Evolutionary conservation across 1,284 basidiomycete genomes (phyloP).

Genomic region (Flammula alnicola): DNA sequence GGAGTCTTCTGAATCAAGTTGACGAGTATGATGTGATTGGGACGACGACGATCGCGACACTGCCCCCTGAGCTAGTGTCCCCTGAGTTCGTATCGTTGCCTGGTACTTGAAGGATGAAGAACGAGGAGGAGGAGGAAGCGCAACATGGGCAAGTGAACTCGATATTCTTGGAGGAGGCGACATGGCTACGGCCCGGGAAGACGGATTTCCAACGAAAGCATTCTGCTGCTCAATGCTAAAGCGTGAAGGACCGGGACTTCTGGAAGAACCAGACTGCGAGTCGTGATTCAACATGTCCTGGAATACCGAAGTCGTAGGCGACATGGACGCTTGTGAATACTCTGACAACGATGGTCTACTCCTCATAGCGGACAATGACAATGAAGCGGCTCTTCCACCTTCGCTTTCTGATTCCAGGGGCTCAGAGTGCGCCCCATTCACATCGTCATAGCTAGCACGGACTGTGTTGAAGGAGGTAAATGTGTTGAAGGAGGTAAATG

Average conservation of each 20-base stretch:
- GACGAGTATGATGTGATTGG: conserved; percentile 13
- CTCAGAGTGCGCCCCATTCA: conserved; percentile 35
- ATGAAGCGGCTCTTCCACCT: conserved; percentile 39
- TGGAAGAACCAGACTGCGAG: conserved; percentile 27
- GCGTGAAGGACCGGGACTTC: conserved; percentile 33
- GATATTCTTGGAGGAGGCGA: conserved; percentile 65
- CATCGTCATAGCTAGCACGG: conserved; percentile 29
- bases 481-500: conserved; percentile 35
- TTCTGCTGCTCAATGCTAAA: conserved; percentile 34
- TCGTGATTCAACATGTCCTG: conserved; percentile 52
- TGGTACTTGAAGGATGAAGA: conserved; percentile 35
- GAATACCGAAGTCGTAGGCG: conserved; percentile 73
- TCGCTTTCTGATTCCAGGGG: conserved; percentile 48
- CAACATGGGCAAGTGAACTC: conserved; percentile 40
- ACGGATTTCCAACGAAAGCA: conserved; percentile 26
- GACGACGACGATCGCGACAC: no score
- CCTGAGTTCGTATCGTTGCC: background rate
- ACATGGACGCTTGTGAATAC: conserved; percentile 55
- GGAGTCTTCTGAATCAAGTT: conserved; percentile 24
- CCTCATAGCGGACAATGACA: conserved; percentile 38
- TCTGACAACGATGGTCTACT: conserved; percentile 57
- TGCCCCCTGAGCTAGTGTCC: background rate
- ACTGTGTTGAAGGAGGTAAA: conserved; percentile 34
- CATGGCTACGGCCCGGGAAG: conserved; percentile 47
- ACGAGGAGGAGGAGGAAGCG: conserved; percentile 42